A percentile compares a stretch with the other conserved stretches of the same genome.
These are phyloP conservation scores for Mucor lusitanicus DNA, from an alignment of 371 early-diverging fungal species.

Conservation along the genomic window DNA sequence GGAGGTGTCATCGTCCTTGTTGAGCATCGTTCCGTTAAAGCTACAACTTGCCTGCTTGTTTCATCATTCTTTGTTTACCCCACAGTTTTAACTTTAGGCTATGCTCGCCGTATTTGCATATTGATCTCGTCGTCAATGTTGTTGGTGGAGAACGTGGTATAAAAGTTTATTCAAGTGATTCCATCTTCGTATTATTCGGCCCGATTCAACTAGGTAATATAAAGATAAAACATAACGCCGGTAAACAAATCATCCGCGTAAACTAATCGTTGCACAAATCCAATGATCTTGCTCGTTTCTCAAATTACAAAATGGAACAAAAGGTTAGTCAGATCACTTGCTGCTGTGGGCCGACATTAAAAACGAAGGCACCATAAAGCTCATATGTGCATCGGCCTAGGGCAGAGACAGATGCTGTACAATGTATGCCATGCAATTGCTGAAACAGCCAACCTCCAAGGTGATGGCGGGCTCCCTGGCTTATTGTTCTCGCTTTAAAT, in stretches of 20 bases:
- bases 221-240: too few relatives aligned
- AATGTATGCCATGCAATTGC: background rate
- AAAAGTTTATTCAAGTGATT: background rate
- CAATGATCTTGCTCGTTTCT: background rate
- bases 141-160: background rate
- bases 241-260: slow-evolving; percentile 12
- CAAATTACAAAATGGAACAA: background rate
- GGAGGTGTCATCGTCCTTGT: background rate
- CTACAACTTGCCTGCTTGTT: background rate
- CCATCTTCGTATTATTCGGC: background rate
- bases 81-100: background rate
- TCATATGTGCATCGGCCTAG: too few relatives aligned
- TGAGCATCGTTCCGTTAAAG: background rate
- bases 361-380: too few relatives aligned
- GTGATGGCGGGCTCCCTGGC: background rate
- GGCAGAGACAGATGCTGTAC: background rate
- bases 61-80: background rate
- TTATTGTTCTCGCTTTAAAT: background rate
- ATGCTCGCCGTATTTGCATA: background rate
- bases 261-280: background rate
- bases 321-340: background rate
- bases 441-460: background rate
- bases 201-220: slow-evolving; percentile 3
- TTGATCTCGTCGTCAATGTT: background rate
- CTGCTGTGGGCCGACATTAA: too few relatives aligned